phyloP scores from a whole-genome alignment of 192 early-diverging fungal species.

The Mortierella alpina region DNA sequence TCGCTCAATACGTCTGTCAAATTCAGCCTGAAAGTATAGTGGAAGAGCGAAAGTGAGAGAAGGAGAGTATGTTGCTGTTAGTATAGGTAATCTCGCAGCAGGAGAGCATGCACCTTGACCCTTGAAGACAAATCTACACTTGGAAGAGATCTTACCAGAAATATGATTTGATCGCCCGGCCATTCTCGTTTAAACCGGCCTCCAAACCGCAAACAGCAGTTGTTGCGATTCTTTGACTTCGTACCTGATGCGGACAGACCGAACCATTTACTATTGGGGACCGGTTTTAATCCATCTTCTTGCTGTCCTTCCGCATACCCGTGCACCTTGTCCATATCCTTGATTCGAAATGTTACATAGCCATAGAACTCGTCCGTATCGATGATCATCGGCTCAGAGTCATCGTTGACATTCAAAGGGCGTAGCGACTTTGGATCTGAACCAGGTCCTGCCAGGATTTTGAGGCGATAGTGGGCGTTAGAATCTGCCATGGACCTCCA shows the following conservation, averaged over 20 bases:
- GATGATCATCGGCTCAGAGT: conserved; percentile 21
- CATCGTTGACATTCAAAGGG: conserved; percentile 20
- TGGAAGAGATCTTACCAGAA: conserved; percentile 9
- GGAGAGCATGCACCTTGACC: neutral
- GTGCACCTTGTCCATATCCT: conserved; percentile 8
- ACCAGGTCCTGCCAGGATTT: no score
- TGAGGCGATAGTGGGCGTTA: no score
- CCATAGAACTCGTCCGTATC: conserved; percentile 38
- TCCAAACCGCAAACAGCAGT: neutral
- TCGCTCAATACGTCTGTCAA: conserved; percentile 16
- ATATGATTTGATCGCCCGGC: conserved; percentile 32
- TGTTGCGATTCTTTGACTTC: neutral
- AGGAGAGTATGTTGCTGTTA: neutral
- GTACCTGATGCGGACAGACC: conserved; percentile 3
- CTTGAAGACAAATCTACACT: neutral
- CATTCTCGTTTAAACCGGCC: conserved; percentile 47
- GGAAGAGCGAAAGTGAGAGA: neutral
- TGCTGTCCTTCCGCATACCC: conserved; percentile 33
- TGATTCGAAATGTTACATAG: conserved; percentile 18
- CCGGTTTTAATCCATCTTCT: conserved; percentile 12
- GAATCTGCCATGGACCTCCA: no score
- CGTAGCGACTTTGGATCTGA: conserved; percentile 6
- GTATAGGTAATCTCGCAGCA: neutral
- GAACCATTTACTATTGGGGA: conserved; percentile 38
- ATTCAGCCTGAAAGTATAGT: neutral